phyloP scores from a whole-genome alignment of 345 rosid species.

The Hibiscus tridactylites region DNA sequence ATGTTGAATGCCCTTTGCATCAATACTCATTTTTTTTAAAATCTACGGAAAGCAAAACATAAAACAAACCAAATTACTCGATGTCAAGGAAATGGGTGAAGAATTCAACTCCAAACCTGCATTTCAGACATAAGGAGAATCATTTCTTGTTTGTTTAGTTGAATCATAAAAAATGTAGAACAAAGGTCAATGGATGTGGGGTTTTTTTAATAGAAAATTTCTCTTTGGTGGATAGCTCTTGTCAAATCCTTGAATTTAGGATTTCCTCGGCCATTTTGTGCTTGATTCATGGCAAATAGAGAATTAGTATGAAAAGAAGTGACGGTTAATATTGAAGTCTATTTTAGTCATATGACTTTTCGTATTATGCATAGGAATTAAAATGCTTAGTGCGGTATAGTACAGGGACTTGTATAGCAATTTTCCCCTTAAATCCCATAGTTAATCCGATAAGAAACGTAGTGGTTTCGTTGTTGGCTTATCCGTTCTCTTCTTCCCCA shows the following conservation, averaged over 20 bases:
- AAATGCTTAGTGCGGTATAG: too few species aligned
- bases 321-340: background rate
- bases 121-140: background rate
- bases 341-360: background rate
- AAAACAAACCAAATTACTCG: background rate
- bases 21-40: conserved; percentile 34
- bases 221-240: conserved; percentile 19
- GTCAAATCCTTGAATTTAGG: conserved; percentile 36
- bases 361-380: too few species aligned
- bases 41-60: background rate
- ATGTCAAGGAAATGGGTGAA: background rate
- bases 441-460: too few species aligned
- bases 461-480: background rate
- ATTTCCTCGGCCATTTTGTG: background rate
- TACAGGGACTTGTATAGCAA: too few species aligned
- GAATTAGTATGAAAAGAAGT: background rate
- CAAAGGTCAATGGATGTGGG: conserved; percentile 7
- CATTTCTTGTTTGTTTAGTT: background rate
- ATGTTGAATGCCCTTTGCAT: conserved; percentile 34
- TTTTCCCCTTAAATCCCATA: too few species aligned
- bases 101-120: background rate
- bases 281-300: conserved; percentile 4
- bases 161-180: background rate
- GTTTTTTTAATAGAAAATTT: conserved; percentile 12
- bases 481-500: background rate